Conservation (phyloP, 495 filamentous ascomycete genomes). For the Neurospora discreta region DNA sequence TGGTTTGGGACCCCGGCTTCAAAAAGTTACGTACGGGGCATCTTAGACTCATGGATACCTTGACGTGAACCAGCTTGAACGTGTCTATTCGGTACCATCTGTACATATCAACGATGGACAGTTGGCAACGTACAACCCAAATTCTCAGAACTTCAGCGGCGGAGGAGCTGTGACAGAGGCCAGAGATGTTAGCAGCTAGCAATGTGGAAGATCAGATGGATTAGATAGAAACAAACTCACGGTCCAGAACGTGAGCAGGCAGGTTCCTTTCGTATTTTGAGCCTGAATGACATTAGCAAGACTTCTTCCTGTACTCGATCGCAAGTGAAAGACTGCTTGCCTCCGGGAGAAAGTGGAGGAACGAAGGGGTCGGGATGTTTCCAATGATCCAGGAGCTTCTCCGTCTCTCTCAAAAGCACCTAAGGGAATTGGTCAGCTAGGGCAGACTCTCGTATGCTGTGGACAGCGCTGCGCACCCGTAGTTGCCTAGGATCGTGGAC, state of each 20-base stretch:
- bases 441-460: not conserved
- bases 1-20: not conserved
- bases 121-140: not conserved
- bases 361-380: conserved; percentile 94
- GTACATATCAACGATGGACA: not conserved
- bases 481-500: conserved; percentile 80
- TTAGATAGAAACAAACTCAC: conserved; percentile 42
- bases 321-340: conserved; percentile 37
- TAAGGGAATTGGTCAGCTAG: conserved; percentile 20
- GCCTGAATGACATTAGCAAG: conserved; percentile 40
- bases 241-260: conserved; percentile 62
- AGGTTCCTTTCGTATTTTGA: conserved; percentile 96
- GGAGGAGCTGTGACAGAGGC: conserved; percentile 26
- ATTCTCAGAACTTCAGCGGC: conserved; percentile 32
- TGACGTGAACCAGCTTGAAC: not conserved
- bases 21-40: not conserved
- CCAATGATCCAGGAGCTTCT: conserved; percentile 81
- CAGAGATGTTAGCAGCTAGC: conserved; percentile 4
- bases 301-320: conserved; percentile 3
- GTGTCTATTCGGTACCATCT: not conserved
- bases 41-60: not conserved
- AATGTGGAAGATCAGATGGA: not conserved
- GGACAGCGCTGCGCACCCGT: conserved; percentile 44
- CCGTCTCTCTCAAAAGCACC: conserved; percentile 75
- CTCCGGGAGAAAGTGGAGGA: conserved; percentile 84